These are phyloP conservation scores for Astraeus odoratus DNA, from an alignment of 768 basidiomycete species.

Conservation along the genomic window DNA sequence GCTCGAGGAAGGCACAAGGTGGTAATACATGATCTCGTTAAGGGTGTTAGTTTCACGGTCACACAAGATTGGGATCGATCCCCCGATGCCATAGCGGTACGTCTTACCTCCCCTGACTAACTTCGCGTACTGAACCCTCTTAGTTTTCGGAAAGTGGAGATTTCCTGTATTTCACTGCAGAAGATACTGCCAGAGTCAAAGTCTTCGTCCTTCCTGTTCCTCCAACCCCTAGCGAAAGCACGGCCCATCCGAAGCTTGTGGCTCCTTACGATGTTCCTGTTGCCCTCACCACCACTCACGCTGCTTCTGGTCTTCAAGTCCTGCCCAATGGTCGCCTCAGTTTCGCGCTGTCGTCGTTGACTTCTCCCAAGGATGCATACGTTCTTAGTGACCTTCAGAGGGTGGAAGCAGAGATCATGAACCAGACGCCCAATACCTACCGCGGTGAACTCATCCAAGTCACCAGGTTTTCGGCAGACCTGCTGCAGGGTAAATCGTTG, in stretches of 20 bases:
- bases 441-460: conserved; percentile 42
- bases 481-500: conserved; percentile 52
- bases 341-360: conserved; percentile 68
- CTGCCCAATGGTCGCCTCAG: conserved; percentile 57
- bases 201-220: conserved; percentile 66
- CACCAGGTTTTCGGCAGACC: conserved; percentile 55
- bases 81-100: conserved; percentile 28
- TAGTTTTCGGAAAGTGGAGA: conserved; percentile 72
- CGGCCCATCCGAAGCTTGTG: conserved; percentile 38
- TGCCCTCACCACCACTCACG: conserved; percentile 50
- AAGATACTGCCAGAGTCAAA: conserved; percentile 73
- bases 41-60: conserved; percentile 61
- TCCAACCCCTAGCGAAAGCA: conserved; percentile 47
- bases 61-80: conserved; percentile 86
- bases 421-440: conserved; percentile 19
- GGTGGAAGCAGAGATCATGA: conserved; percentile 36
- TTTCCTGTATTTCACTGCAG: conserved; percentile 66
- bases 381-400: conserved; percentile 44
- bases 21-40: conserved; percentile 68
- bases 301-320: conserved; percentile 55
- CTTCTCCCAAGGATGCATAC: conserved; percentile 75
- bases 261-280: conserved; percentile 46
- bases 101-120: background rate
- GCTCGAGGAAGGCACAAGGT: conserved; percentile 52
- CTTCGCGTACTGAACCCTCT: background rate